These are phyloP conservation scores for Rhododendron henanense DNA, from an alignment of 148 eudicot genomes.

Conservation along the genomic window DNA sequence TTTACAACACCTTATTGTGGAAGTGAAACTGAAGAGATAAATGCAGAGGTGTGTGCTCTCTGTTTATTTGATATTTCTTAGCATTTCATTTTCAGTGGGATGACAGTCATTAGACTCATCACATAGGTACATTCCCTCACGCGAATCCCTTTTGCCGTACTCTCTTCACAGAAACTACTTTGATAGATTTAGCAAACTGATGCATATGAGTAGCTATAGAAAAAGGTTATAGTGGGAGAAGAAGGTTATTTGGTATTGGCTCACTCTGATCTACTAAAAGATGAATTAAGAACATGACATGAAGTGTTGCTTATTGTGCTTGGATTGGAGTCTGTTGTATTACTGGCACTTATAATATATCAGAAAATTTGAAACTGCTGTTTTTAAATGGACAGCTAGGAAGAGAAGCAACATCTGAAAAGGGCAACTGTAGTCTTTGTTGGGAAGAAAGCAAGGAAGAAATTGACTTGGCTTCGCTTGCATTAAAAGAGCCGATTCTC, in stretches of 20 bases:
- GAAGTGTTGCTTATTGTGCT: slow-evolving; percentile 9
- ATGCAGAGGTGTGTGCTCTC: slow-evolving; percentile 44
- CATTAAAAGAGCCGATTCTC: slow-evolving; percentile 86
- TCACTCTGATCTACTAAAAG: not conserved
- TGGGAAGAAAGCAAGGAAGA: slow-evolving; percentile 84
- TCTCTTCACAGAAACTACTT: not conserved
- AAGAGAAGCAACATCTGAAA: slow-evolving; percentile 25
- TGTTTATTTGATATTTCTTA: not conserved
- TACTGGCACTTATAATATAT: not conserved
- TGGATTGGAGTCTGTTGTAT: not conserved
- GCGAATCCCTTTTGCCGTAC: not conserved
- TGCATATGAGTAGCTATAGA: not conserved
- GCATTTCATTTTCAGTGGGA: not conserved
- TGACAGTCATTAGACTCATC: not conserved
- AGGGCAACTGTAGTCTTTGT: slow-evolving; percentile 30
- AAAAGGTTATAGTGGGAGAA: not conserved
- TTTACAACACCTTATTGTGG: slow-evolving; percentile 96
- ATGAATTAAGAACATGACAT: slow-evolving; percentile 1
- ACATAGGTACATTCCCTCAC: not conserved
- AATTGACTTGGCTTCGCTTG: slow-evolving; percentile 72
- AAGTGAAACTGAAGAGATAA: slow-evolving; percentile 58
- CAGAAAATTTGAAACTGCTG: not conserved
- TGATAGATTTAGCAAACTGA: not conserved
- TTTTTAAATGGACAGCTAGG: slow-evolving; percentile 23
- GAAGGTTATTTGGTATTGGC: not conserved